These are phyloP conservation scores for Neonectria sp. DNA, from an alignment of 2,329 filamentous ascomycete species.

Conservation along the genomic window DNA sequence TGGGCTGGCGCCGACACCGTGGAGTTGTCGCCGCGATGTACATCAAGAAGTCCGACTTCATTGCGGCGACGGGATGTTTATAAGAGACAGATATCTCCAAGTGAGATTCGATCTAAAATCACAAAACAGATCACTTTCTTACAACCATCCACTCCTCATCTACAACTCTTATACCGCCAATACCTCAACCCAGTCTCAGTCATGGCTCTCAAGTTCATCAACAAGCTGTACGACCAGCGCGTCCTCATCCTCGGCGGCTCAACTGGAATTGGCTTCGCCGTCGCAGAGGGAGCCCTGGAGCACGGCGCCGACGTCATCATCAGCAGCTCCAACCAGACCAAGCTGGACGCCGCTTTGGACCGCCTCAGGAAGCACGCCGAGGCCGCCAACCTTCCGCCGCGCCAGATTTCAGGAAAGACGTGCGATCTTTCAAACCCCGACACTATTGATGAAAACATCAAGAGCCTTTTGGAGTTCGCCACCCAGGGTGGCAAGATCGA, in stretches of 20 bases:
- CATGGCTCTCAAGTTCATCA: constrained; percentile 47
- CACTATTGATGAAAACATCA: constrained; percentile 57
- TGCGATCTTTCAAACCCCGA: constrained; percentile 39
- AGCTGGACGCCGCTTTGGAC: constrained; percentile 63
- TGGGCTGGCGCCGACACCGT: neutral
- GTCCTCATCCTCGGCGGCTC: constrained; percentile 76
- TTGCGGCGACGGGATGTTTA: neutral
- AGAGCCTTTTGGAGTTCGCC: constrained; percentile 62
- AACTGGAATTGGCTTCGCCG: constrained; percentile 73
- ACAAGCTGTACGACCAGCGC: constrained; percentile 54
- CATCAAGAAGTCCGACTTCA: neutral
- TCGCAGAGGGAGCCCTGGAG: constrained; percentile 71
- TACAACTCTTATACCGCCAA: neutral
- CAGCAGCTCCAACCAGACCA: constrained; percentile 68
- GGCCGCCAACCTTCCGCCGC: constrained; percentile 53
- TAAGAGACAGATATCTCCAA: neutral
- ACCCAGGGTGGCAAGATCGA: constrained; percentile 66
- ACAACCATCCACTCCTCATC: no score
- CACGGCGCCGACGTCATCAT: constrained; percentile 71
- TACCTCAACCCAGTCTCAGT: constrained; percentile 13
- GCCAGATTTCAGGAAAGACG: constrained; percentile 45
- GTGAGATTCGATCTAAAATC: neutral
- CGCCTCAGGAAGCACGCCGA: constrained; percentile 53
- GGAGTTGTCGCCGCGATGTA: neutral
- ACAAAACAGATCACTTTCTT: neutral